A percentile compares a stretch with the other conserved stretches of the same genome.
These are phyloP conservation scores for Casuarina cunninghamiana DNA, from an alignment of 306 rosid species.

Conservation along the genomic window DNA sequence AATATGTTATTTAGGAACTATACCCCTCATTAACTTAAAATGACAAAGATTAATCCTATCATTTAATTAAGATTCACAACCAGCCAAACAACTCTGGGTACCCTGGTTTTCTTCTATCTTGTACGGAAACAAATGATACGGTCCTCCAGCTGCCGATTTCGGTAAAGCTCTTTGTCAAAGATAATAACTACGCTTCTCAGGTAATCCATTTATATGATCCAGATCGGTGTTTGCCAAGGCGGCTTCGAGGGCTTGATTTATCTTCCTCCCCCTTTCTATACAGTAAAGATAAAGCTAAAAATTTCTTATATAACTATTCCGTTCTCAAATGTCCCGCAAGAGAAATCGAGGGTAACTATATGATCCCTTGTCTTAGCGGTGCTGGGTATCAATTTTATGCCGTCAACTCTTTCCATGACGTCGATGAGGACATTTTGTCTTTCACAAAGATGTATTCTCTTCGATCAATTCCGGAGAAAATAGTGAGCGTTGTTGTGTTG, in stretches of 20 bases:
- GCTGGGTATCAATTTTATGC: background rate
- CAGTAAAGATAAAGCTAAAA: fast-evolving
- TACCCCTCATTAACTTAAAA: no score
- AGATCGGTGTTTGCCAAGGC: background rate
- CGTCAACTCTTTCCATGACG: background rate
- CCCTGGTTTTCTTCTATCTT: conserved; percentile 4
- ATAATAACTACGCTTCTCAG: no score
- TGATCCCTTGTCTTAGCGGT: background rate
- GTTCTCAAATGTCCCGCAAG: background rate
- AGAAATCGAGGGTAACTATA: background rate
- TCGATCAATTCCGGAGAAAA: no score
- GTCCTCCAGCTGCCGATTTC: background rate
- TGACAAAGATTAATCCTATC: no score
- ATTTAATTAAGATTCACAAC: no score
- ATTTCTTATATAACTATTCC: background rate
- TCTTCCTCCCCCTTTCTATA: background rate
- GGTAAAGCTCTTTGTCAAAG: background rate
- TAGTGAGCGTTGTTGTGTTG: no score
- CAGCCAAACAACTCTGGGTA: no score
- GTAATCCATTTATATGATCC: background rate
- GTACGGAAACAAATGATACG: background rate
- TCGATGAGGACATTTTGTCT: background rate
- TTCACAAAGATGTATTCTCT: background rate
- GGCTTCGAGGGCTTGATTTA: background rate
- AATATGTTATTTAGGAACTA: no score